Base-by-base conservation (phyloP, 805 yeast genomes). In the Hanseniaspora clermontiae region DNA sequence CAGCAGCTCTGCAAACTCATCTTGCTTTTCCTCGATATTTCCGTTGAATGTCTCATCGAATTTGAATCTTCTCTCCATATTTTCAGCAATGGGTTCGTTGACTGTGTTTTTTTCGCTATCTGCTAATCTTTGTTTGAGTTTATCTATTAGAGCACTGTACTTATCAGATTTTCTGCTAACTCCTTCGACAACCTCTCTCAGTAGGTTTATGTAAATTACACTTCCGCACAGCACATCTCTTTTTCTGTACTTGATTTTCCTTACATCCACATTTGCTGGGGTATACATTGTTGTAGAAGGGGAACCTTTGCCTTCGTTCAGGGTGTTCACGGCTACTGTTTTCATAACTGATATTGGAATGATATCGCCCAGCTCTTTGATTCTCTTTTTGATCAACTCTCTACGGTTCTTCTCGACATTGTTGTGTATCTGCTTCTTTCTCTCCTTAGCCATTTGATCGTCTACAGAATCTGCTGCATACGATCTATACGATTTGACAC, bases 401-500 rank as follows among this genome's bases (percentile, higher is more conserved):
- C 97, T 76, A 65, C 97, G 77, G 62, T 96, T 76, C 63, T 96
- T 77, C 68, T 90, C 97, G 5, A 90, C 97, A 1, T 95, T 96
- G 66, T 90, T 90, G 68, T 90, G 97, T 60, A 88, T 83, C 65
- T 89, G 96, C 59, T 95, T 73, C 60, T 96, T 77, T 60, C 95
- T 76, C 59, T 64, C 84, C 85, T 58, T 84, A 88, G 54, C 84
- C 95, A 68, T 49, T 17, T 47, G 45, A 14, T 51, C 40, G 77
- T 57, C 52, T 63, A 65, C 51, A 62, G 64, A 63, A 66, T 61
- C 42, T 66, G 69, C 29, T 66, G 55, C 12, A 71, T 24, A 20
- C 3, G 70, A 17, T 66, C 66, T 49, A 11, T 32, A 57, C 8
- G 58, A 55, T 15, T 49, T 55, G 10, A 43, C 54, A 38, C 58